Evolutionary conservation across 169 alveolate genomes (phyloP), one percentile per base, ranked within the genome.

Genomic region (Plasmodium gonderi): DNA sequence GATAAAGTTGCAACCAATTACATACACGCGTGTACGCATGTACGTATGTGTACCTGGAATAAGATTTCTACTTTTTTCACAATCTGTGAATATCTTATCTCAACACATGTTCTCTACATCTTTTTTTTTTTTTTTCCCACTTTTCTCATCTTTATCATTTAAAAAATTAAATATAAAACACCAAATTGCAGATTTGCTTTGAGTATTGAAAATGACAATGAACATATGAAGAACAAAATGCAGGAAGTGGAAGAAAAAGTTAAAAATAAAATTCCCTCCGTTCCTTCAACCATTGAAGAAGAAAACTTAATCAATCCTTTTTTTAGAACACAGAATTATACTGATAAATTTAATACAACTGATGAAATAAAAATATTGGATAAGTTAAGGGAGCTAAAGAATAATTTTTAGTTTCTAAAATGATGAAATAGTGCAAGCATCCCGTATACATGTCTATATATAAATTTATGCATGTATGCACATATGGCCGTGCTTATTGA

Each of bases 241-340:
- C 64, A 75, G 26, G 92, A 85, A 29, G 92, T 74, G 2, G 85
- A 74, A 74, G 87, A 85, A 85, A 74, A 74, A 49, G 17, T 85
- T 17, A 85, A 31, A 74, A 85, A 42, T 23, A 82, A 26, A 65
- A 77, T 47, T 36, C 85, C 67, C 17, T 89, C 96, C 74, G 93
- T 94, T 9, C 96, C 96, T 14, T 90, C 95, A 3, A 91, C 96
- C 17, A 49, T 94, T 42, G 76, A 90, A 45, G 80, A 94, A 2
- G 96, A 94, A 47, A 83, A 74, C 38, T 33, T 92, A 54, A 94
- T 80, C 26, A 94, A 94, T 65, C 93, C 93, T 17, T 94, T 94
- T 83, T 89, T 94, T 85, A 81, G 96, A 40, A 79, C 94, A 12
- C 42, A 90, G 20, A 29, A 9, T n/a, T 69, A 92, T 40, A 26